Evolutionary conservation across 345 rosid species (phyloP).

Genomic region (Angophora floribunda): DNA sequence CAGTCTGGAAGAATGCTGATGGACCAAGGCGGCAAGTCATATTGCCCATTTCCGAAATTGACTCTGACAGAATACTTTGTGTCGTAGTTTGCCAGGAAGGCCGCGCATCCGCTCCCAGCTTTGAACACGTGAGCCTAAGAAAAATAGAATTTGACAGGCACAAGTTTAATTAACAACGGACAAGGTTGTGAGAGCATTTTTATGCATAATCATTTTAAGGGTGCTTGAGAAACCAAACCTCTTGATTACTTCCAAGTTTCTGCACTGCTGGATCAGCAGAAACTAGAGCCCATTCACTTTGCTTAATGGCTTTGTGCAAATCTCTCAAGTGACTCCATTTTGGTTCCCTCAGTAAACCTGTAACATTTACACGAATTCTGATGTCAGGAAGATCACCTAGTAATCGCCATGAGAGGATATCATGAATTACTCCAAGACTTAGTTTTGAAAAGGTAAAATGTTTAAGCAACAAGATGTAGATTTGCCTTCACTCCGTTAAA

Average conservation of each 20-base stretch:
- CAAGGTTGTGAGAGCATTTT: not conserved
- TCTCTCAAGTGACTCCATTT: constrained; percentile 39
- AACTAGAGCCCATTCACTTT: constrained; percentile 29
- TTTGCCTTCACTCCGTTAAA: not conserved
- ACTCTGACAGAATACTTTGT: constrained; percentile 17
- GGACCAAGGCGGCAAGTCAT: constrained; percentile 41
- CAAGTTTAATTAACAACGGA: not conserved
- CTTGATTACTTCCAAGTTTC: constrained; percentile 18
- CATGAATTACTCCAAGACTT: not conserved
- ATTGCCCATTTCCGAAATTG: constrained; percentile 15
- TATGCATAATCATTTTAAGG: not conserved
- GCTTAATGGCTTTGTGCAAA: constrained; percentile 37
- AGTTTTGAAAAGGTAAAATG: not conserved
- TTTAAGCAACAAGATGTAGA: not conserved
- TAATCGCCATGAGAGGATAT: not conserved
- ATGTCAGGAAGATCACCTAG: not conserved
- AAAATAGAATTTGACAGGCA: not conserved
- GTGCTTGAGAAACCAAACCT: constrained; percentile 8
- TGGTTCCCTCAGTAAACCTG: constrained; percentile 33
- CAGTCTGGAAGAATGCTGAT: constrained; percentile 39
- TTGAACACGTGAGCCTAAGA: constrained; percentile 33
- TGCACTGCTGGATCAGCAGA: constrained; percentile 30
- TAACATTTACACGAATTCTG: not conserved
- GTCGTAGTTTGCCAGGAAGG: constrained; percentile 41
- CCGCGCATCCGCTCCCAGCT: constrained; percentile 13